Evolutionary conservation across 2,329 filamentous ascomycete genomes (phyloP).

Genomic region (Cladosporium sp.): DNA sequence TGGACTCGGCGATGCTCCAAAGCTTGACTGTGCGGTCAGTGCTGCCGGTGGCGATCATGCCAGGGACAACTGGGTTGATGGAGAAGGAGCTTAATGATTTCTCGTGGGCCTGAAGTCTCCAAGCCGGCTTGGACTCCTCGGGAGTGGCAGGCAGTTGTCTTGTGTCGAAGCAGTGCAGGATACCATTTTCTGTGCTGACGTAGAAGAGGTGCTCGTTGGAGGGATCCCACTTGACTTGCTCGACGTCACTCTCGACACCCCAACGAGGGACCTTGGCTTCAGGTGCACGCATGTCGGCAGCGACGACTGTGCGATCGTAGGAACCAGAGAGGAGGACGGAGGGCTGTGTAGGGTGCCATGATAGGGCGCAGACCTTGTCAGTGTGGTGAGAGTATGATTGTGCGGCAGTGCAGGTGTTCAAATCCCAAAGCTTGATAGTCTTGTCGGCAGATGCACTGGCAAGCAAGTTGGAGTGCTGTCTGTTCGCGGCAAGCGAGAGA

Average conservation of each 20-base stretch:
- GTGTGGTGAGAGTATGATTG: conserved; percentile 95
- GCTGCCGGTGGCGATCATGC: conserved; percentile 88
- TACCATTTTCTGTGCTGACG: conserved; percentile 82
- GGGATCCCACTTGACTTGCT: conserved; percentile 87
- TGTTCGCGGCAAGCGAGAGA: conserved; percentile 84
- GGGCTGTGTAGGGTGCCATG: conserved; percentile 85
- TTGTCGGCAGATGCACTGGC: conserved; percentile 94
- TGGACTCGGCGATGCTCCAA: conserved; percentile 77
- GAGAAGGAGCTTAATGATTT: conserved; percentile 89
- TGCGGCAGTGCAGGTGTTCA: conserved; percentile 86
- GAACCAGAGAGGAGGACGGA: conserved; percentile 88
- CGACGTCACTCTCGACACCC: conserved; percentile 94
- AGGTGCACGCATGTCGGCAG: conserved; percentile 93
- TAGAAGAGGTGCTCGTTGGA: conserved; percentile 93
- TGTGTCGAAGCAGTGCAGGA: conserved; percentile 88
- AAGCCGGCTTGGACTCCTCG: conserved; percentile 74
- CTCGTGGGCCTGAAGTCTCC: conserved; percentile 94
- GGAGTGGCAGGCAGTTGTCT: conserved; percentile 71
- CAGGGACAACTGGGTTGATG: conserved; percentile 82
- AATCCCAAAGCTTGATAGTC: conserved; percentile 96
- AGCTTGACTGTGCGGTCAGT: conserved; percentile 94
- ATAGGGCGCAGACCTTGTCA: conserved; percentile 93
- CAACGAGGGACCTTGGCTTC: conserved; percentile 77
- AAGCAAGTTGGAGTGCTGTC: conserved; percentile 87
- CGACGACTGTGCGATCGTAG: conserved; percentile 90